Conservation (phyloP, 768 basidiomycete genomes). For the Porphyrellus cyaneotinctus region DNA sequence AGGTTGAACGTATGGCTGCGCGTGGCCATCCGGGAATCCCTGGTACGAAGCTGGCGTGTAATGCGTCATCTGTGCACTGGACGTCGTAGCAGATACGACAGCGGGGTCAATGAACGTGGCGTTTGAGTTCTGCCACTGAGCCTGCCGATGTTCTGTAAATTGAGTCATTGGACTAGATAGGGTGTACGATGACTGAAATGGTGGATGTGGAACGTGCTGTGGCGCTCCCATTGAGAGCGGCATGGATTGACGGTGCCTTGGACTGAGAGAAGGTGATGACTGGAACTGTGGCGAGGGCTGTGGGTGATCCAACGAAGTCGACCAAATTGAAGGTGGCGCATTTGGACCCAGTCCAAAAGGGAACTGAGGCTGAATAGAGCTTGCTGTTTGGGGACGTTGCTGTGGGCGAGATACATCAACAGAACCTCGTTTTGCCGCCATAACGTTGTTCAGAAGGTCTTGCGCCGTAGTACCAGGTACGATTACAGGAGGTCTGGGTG, state of each 20-base stretch:
- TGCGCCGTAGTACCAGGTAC: conserved; percentile 52
- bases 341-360: conserved; percentile 52
- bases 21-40: conserved; percentile 7
- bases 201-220: conserved; percentile 16
- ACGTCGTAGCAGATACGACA: conserved; percentile 15
- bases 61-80: conserved; percentile 3
- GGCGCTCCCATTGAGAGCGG: conserved; percentile 12
- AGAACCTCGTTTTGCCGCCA: conserved; percentile 18
- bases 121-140: conserved; percentile 13
- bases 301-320: conserved; percentile 50
- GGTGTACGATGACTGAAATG: conserved; percentile 10
- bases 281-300: conserved; percentile 14
- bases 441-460: conserved; percentile 54
- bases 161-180: conserved; percentile 8
- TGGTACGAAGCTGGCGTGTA: conserved; percentile 12
- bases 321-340: conserved; percentile 63
- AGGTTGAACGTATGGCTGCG: conserved; percentile 15
- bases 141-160: conserved; percentile 8
- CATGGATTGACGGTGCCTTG: conserved; percentile 14
- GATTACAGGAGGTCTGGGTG: conserved; percentile 24
- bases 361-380: conserved; percentile 39
- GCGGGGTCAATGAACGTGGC: conserved; percentile 21
- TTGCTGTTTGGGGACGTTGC: conserved; percentile 18
- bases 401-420: conserved; percentile 16
- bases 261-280: conserved; percentile 7